Evolutionary conservation across 208 protist genomes (phyloP), one percentile per base, ranked within the genome.

Genomic region (Jaenimonas drosophilae): DNA sequence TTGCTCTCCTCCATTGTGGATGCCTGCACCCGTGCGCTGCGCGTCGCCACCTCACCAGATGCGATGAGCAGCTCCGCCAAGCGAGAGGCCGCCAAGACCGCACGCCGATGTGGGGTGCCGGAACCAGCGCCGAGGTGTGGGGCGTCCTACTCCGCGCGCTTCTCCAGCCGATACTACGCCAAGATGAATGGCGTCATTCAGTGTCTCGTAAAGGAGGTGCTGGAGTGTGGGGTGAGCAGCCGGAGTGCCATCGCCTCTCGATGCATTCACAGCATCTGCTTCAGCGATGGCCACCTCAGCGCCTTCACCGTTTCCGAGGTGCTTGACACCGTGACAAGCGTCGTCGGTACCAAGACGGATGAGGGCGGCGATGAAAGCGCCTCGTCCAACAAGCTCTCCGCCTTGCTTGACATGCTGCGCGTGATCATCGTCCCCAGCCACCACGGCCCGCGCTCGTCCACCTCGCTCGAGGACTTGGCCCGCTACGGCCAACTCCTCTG

Each of bases 111-210:
- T n/a, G n/a, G n/a, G n/a, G n/a, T n/a, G n/a, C n/a, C n/a, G n/a
- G n/a, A n/a, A n/a, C n/a, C n/a, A n/a, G n/a, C n/a, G n/a, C n/a
- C n/a, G n/a, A n/a, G n/a, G n/a, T n/a, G n/a, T n/a, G n/a, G n/a
- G n/a, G n/a, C n/a, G n/a, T n/a, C n/a, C n/a, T n/a, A n/a, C n/a
- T 40, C 1, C 26, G 70, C 57, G 17, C 57, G 49, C 25, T 88
- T 81, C 59, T 84, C 79, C n/a, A 81, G 74, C 37, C 67, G 63
- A 27, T 91, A 72, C 50, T 84, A 84, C 59, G 64, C 59, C 29
- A 33, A 50, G 36, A 39, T 87, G 28, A 70, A 82, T 20, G 36
- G 52, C 9, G 59, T 86, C 17, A 49, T 73, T 34, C 65, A 60
- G 9, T 59, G 72, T 47, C 47, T 91, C 17, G 79, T 84, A 36